A percentile compares a stretch with the other conserved stretches of the same genome.
These are phyloP conservation scores for Naumovozyma baii DNA, from an alignment of 805 yeast genomes.

Conservation along the genomic window DNA sequence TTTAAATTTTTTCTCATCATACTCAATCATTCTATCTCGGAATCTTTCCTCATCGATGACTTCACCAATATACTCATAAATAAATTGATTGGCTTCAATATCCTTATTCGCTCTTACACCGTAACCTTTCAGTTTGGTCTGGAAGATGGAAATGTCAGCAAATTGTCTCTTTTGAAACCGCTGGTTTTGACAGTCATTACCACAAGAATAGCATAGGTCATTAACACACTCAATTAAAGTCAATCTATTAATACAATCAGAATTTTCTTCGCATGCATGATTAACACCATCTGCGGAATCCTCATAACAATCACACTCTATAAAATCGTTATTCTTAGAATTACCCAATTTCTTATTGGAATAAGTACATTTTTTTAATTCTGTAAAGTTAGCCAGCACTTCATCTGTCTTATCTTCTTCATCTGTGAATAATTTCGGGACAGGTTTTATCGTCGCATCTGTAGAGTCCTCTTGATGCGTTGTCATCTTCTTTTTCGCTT, in stretches of 20 bases:
- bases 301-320: slow-evolving; percentile 84
- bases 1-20: slow-evolving; percentile 56
- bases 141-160: slow-evolving; percentile 69
- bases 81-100: slow-evolving; percentile 55
- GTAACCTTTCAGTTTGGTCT: slow-evolving; percentile 78
- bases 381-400: slow-evolving; percentile 51
- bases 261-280: slow-evolving; percentile 76
- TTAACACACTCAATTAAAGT: slow-evolving; percentile 87
- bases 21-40: slow-evolving; percentile 60
- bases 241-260: slow-evolving; percentile 84
- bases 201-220: slow-evolving; percentile 56
- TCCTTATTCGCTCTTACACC: slow-evolving; percentile 68
- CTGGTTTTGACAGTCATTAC: slow-evolving; percentile 73
- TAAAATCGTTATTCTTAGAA: slow-evolving; percentile 59
- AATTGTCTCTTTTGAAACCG: slow-evolving; percentile 72
- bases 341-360: slow-evolving; percentile 52
- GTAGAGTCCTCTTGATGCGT: too few species aligned
- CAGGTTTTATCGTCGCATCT: background rate
- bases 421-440: slow-evolving; percentile 22
- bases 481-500: too few species aligned
- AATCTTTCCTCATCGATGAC: slow-evolving; percentile 77
- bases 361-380: slow-evolving; percentile 53
- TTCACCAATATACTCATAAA: slow-evolving; percentile 91
- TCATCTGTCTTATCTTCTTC: slow-evolving; percentile 55
- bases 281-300: slow-evolving; percentile 34